phyloP scores from a whole-genome alignment of 129 eudicot species.

The Flaveria sonorensis region DNA sequence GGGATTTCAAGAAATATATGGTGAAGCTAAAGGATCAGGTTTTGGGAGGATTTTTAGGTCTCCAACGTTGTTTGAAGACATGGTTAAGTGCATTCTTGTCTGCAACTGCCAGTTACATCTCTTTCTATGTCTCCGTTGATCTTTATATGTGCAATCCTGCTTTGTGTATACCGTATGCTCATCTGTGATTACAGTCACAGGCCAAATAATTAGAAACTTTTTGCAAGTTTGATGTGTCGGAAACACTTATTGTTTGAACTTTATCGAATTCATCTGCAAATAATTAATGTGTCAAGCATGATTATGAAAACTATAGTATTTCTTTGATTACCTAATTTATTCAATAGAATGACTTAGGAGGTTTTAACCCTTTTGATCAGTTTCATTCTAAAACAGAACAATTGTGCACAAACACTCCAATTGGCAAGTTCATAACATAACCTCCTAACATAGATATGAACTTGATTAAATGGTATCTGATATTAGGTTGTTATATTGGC shows the following conservation, averaged over 20 bases:
- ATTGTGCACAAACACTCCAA: too few species aligned
- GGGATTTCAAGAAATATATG: slow-evolving; percentile 57
- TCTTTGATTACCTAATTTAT: not conserved
- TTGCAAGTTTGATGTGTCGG: not conserved
- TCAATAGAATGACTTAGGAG: not conserved
- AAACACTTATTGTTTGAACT: not conserved
- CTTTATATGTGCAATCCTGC: not conserved
- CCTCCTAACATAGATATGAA: not conserved
- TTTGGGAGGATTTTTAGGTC: slow-evolving; percentile 88
- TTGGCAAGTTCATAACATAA: too few species aligned
- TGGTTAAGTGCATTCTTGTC: slow-evolving; percentile 85
- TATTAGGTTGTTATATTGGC: not conserved
- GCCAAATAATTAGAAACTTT: not conserved
- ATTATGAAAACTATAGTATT: not conserved
- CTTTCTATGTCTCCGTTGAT: not conserved
- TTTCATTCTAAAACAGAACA: not conserved
- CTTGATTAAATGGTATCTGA: not conserved
- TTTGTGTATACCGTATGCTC: not conserved
- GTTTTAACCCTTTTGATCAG: not conserved
- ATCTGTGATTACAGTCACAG: not conserved
- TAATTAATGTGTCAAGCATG: not conserved
- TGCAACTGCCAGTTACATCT: slow-evolving; percentile 89
- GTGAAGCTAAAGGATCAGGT: slow-evolving; percentile 58
- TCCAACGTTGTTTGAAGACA: slow-evolving; percentile 89
- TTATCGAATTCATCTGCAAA: not conserved